phyloP scores from a whole-genome alignment of 2,329 filamentous ascomycete genomes.

The Dothidotthia symphoricarpi region DNA sequence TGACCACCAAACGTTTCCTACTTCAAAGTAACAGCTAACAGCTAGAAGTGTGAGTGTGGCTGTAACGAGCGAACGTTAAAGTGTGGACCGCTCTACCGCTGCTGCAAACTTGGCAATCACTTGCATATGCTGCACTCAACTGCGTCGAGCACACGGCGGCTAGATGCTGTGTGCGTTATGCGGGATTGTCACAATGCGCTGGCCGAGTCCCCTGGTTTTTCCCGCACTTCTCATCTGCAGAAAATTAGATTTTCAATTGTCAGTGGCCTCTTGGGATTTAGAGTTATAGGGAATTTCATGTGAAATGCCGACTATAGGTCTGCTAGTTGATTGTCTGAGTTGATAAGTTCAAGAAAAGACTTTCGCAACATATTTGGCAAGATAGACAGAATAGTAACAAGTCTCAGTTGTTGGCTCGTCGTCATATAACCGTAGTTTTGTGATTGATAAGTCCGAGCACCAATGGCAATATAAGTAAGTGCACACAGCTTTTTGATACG shows the following conservation, averaged over 20 bases:
- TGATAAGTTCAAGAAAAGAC: not conserved
- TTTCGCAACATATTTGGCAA: not conserved
- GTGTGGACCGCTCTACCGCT: too few species aligned
- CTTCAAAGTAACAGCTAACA: too few species aligned
- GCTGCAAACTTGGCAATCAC: slow-evolving; percentile 8
- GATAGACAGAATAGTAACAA: not conserved
- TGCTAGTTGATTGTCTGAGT: not conserved
- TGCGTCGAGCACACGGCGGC: slow-evolving; percentile 19
- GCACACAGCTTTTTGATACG: slow-evolving; percentile 13
- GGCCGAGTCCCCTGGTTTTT: slow-evolving; percentile 4
- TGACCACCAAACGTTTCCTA: too few species aligned
- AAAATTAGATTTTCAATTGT: not conserved
- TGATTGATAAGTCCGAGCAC: not conserved
- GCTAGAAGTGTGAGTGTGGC: too few species aligned
- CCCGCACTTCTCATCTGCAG: not conserved
- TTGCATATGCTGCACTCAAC: slow-evolving; percentile 20
- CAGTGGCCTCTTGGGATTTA: too few species aligned
- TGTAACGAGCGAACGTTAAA: too few species aligned
- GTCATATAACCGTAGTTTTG: not conserved
- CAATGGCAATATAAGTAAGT: too few species aligned
- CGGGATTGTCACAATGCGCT: slow-evolving; percentile 25
- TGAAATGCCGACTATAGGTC: not conserved
- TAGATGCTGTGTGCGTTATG: slow-evolving; percentile 22
- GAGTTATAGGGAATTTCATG: not conserved
- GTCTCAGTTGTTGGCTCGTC: too few species aligned